Conservation (phyloP, 192 early-diverging fungal genomes). For the Coemansia aciculifera region DNA sequence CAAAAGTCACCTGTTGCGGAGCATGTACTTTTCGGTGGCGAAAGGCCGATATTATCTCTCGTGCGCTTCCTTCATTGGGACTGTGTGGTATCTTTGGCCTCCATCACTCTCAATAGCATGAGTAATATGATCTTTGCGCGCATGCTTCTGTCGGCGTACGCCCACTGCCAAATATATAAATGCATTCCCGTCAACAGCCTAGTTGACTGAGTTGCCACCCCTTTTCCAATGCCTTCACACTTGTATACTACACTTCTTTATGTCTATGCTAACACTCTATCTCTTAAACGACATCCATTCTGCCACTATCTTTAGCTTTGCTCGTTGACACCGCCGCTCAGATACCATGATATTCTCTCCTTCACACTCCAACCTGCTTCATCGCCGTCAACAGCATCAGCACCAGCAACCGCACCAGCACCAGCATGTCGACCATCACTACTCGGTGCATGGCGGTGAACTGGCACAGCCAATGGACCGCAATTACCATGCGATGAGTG, state of each 20-base stretch:
- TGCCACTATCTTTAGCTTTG: background rate
- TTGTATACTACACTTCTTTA: background rate
- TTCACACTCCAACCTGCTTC: background rate
- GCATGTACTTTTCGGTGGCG: background rate
- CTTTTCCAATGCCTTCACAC: background rate
- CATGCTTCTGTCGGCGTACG: background rate
- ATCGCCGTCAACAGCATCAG: constrained; percentile 8
- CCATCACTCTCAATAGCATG: background rate
- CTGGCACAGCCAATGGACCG: background rate
- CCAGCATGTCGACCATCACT: background rate
- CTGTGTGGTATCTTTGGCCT: background rate
- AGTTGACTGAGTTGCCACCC: background rate
- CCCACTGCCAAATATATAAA: background rate
- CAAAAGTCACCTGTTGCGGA: background rate
- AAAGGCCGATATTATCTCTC: background rate
- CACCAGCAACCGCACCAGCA: background rate
- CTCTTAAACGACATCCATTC: background rate
- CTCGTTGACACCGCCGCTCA: background rate
- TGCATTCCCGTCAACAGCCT: background rate
- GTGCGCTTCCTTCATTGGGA: background rate
- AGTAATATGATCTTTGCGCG: background rate
- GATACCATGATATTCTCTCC: background rate
- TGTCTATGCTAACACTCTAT: background rate
- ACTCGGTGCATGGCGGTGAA: background rate
- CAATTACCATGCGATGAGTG: background rate